phyloP scores from a whole-genome alignment of 2,329 filamentous ascomycete species.

The Incumbomyces delicatus region DNA sequence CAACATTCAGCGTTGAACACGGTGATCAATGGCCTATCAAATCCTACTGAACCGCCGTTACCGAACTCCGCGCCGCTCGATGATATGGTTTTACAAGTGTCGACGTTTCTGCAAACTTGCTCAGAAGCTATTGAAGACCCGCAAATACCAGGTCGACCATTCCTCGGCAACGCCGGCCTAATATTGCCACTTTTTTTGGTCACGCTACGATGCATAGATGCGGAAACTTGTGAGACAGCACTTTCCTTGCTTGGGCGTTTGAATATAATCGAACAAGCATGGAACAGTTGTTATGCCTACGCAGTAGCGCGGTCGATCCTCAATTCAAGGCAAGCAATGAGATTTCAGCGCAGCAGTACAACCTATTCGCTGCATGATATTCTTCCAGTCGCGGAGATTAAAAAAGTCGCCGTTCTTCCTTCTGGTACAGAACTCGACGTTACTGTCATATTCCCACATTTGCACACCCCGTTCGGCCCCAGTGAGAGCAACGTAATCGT shows the following conservation, averaged over 20 bases:
- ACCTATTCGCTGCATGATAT: neutral
- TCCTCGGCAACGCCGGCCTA: neutral
- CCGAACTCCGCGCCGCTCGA: neutral
- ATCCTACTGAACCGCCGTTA: neutral
- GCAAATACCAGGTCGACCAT: neutral
- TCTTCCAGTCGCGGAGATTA: neutral
- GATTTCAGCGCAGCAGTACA: neutral
- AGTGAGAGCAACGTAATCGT: neutral
- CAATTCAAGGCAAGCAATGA: neutral
- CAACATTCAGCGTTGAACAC: neutral
- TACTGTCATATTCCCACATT: neutral
- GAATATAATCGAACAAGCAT: neutral
- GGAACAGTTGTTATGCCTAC: conserved; percentile 3
- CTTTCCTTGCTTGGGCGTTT: neutral
- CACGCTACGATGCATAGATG: neutral
- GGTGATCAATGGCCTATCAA: neutral
- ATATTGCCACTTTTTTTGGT: conserved; percentile 2
- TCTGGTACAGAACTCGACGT: neutral
- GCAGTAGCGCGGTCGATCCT: neutral
- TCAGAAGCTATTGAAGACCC: neutral
- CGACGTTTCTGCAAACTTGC: neutral
- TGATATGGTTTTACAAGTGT: neutral
- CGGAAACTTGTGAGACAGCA: neutral
- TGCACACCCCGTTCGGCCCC: neutral
- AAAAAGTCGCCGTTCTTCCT: neutral